Evolutionary conservation across 108 stramenopile genomes (phyloP), one percentile per base, ranked within the genome.

Genomic region (Pseudonitzschia multistriata): DNA sequence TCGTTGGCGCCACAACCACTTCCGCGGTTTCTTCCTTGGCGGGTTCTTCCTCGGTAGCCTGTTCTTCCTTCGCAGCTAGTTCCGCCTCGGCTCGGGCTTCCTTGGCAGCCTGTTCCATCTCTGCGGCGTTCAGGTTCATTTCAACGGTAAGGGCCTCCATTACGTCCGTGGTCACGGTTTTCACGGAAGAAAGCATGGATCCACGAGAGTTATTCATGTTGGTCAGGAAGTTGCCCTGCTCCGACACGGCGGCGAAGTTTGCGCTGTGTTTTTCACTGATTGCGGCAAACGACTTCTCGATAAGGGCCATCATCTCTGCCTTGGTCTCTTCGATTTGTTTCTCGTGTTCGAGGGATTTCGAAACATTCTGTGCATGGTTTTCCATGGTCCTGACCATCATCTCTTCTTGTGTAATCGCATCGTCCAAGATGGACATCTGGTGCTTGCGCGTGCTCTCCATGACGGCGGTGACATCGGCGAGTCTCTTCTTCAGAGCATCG

Each of bases 381-480:
- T 80, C 69, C 57, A 74, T 37, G 13, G 79, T 80, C 15, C 52
- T 37, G 27, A 67, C 68, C 75, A 89, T 86, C 54, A 74, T 79
- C 28, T 63, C 49, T 53, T 89, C 88, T 52, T 92, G 83, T 11
- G 49, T 53, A 11, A 74, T 76, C 15, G 85, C 78, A 11, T 83
- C 78, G 31, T 75, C 71, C 29, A 91, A 71, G 45, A 91, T 91
- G 13, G 77, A 68, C 28, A 83, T 79, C 67, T 91, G 90, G 61
- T 94, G 82, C 2, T 67, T 47, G 3, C 81, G 68, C 80, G 89
- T 87, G 45, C 77, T 70, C 28, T 87, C 80, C 60, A 93, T 67
- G n/a, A 81, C 78, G 22, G 68, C 30, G 39, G 84, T 84, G 10
- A 90, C 86, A 28, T 66, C 66, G 5, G 36, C 67, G 7, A 93